A percentile compares a stretch with the other conserved stretches of the same genome.
These are phyloP conservation scores for Coleophoma cylindrospora DNA, from an alignment of 2,329 filamentous ascomycete species.

Conservation along the genomic window DNA sequence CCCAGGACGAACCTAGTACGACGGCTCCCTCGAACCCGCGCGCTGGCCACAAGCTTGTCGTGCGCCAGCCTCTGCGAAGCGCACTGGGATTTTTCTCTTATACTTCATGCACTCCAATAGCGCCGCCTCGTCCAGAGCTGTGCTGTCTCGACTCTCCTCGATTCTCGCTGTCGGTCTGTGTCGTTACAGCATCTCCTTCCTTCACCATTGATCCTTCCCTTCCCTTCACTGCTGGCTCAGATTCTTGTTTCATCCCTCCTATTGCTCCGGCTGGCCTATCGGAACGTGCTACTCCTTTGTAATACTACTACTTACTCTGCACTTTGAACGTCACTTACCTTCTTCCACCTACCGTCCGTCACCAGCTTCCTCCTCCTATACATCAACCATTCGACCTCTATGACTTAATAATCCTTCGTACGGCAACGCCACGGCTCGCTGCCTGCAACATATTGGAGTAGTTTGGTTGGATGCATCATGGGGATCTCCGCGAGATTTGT, in stretches of 20 bases:
- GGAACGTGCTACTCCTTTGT: constrained; percentile 16
- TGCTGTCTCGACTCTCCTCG: constrained; percentile 18
- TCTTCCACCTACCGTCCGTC: constrained; percentile 10
- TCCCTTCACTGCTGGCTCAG: constrained; percentile 25
- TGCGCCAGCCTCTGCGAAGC: constrained; percentile 7
- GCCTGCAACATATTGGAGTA: constrained; percentile 15
- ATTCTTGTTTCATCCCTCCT: constrained; percentile 21
- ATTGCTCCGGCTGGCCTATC: constrained; percentile 21
- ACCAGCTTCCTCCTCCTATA: constrained; percentile 5
- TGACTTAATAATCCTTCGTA: constrained; percentile 23
- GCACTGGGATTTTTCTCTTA: constrained; percentile 21
- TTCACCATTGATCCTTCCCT: constrained; percentile 19
- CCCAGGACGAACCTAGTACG: constrained; percentile 11
- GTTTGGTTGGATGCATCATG: constrained; percentile 11
- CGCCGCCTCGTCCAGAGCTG: constrained; percentile 9
- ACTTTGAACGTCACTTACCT: neutral
- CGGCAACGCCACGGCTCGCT: constrained; percentile 24
- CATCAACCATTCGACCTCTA: constrained; percentile 19
- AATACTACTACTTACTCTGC: constrained; percentile 3
- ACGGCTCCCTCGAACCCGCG: constrained; percentile 18
- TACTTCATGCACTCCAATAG: constrained; percentile 26
- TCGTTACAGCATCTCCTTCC: constrained; percentile 15
- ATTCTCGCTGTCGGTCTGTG: constrained; percentile 19
- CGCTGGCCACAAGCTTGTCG: constrained; percentile 16
- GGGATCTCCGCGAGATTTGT: constrained; percentile 17